Percentiles rank a stretch among this genome's conserved stretches.
Evolutionary conservation across 441 rosid species (phyloP).

Genomic region (Brassica balearica): DNA sequence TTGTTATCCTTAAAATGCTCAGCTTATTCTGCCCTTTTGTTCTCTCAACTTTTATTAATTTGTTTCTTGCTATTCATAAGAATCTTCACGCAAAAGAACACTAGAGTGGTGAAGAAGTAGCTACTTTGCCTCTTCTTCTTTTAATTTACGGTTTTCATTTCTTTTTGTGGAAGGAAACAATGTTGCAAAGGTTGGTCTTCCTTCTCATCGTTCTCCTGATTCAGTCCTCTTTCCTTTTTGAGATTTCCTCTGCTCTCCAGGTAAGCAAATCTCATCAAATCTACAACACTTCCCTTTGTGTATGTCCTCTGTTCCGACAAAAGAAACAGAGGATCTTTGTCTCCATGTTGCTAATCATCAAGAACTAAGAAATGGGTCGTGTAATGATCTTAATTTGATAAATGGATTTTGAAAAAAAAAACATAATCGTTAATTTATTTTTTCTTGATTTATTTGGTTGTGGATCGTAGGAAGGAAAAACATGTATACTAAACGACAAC

Average conservation of each 20-base stretch:
- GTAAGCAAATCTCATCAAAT: conserved; percentile 16
- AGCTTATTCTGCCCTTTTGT: not conserved
- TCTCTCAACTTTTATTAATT: not conserved
- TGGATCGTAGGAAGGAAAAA: conserved; percentile 54
- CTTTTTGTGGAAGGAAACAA: conserved; percentile 18
- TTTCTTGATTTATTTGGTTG: conserved; percentile 5
- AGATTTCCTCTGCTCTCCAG: conserved; percentile 40
- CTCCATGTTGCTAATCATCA: not conserved
- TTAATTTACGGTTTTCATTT: not conserved
- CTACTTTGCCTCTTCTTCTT: conserved; percentile 14
- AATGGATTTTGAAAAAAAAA: not conserved
- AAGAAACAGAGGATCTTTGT: conserved; percentile 17
- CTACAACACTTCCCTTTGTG: conserved; percentile 4
- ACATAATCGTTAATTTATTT: not conserved
- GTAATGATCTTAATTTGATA: not conserved
- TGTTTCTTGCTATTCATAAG: conserved; percentile 11
- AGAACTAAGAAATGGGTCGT: not conserved
- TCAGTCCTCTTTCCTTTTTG: conserved; percentile 39
- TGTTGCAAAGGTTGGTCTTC: conserved; percentile 34
- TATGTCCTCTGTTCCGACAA: not conserved
- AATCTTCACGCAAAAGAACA: conserved; percentile 35
- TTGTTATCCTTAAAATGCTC: conserved; percentile 36
- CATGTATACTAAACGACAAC: conserved; percentile 48
- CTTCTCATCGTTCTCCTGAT: conserved; percentile 35
- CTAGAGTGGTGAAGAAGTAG: conserved; percentile 30